Conservation (phyloP, 352 stramenopile genomes). For the Globisporangium sylvaticum region DNA sequence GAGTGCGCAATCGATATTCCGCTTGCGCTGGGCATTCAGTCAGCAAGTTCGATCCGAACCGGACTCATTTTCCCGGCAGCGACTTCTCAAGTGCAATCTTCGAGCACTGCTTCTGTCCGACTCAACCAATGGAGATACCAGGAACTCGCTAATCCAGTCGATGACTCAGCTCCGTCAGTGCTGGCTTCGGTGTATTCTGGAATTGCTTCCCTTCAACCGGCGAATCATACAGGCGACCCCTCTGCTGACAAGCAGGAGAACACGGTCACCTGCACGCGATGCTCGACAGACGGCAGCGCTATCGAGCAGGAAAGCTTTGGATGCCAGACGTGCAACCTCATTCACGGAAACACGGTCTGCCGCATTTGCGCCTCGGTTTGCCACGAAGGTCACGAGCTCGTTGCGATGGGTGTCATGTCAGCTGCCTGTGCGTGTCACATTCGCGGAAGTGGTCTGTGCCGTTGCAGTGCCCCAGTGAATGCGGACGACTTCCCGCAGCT, state of each 20-base stretch:
- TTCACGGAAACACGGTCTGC: constrained; percentile 67
- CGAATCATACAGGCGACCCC: constrained; percentile 10
- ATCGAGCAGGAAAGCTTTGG: constrained; percentile 75
- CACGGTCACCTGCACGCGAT: constrained; percentile 50
- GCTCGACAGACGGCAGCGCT: constrained; percentile 76
- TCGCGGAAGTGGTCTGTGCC: constrained; percentile 48
- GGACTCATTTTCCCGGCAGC: constrained; percentile 45
- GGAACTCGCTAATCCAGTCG: constrained; percentile 5
- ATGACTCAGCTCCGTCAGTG: constrained; percentile 18
- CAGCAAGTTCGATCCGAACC: constrained; percentile 26
- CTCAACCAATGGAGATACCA: constrained; percentile 36
- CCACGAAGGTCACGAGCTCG: constrained; percentile 79
- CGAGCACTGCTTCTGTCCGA: neutral
- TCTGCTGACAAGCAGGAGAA: constrained; percentile 11
- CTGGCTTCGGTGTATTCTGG: constrained; percentile 38
- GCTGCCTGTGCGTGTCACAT: constrained; percentile 70
- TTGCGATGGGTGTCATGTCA: constrained; percentile 63
- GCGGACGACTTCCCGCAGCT: constrained; percentile 36
- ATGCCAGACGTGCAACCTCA: constrained; percentile 77
- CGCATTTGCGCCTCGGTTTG: constrained; percentile 66
- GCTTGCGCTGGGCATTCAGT: constrained; percentile 36
- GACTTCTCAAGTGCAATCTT: neutral
- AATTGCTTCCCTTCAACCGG: constrained; percentile 20
- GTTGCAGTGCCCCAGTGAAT: constrained; percentile 38
- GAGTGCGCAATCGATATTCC: constrained; percentile 54